Percentiles rank a stretch among this genome's conserved stretches.
Conservation (phyloP, 2,329 filamentous ascomycete species). For the Botrytis fragariae region DNA sequence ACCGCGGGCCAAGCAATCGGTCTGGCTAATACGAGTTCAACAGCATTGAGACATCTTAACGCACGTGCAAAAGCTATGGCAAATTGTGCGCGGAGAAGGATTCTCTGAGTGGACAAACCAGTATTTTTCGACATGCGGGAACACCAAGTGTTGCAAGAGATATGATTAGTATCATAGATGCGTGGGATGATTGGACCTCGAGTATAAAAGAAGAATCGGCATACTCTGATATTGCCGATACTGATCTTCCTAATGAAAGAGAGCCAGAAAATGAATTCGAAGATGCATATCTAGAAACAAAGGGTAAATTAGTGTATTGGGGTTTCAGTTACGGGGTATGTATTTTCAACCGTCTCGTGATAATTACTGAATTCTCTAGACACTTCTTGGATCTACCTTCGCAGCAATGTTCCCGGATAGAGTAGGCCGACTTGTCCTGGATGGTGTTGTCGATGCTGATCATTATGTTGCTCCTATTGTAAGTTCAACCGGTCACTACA, state of each 20-base stretch:
- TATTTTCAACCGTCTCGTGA: neutral
- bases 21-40: conserved; percentile 48
- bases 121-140: conserved; percentile 35
- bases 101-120: conserved; percentile 30
- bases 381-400: conserved; percentile 45
- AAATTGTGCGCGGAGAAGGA: conserved; percentile 42
- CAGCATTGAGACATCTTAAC: conserved; percentile 47
- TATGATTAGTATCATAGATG: conserved; percentile 40
- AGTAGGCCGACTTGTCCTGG: conserved; percentile 44
- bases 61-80: conserved; percentile 45
- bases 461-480: conserved; percentile 29
- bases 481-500: neutral
- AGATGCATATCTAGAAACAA: conserved; percentile 23
- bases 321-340: conserved; percentile 49
- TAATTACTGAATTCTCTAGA: conserved; percentile 22
- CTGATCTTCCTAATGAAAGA: neutral
- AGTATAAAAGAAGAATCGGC: conserved; percentile 2
- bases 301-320: conserved; percentile 43
- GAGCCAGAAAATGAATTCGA: neutral
- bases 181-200: conserved; percentile 36
- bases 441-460: conserved; percentile 36
- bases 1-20: conserved; percentile 35
- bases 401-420: conserved; percentile 46
- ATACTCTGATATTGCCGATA: neutral
- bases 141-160: conserved; percentile 41